Percentiles rank a stretch among this genome's conserved stretches.
These are phyloP conservation scores for Cercospora sp. DNA, from an alignment of 2,329 filamentous ascomycete genomes.

Conservation along the genomic window DNA sequence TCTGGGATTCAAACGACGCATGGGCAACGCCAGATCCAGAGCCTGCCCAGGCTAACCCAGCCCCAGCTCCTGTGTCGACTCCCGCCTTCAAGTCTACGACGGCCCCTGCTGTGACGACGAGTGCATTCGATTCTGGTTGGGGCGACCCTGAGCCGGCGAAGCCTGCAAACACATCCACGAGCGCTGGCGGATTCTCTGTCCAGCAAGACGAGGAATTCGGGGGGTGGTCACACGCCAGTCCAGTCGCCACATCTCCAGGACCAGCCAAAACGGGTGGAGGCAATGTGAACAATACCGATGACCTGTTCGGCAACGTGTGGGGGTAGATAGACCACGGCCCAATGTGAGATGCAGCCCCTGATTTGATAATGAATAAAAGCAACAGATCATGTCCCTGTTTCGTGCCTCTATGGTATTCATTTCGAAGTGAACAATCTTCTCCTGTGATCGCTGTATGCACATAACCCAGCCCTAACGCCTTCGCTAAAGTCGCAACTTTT, in stretches of 20 bases:
- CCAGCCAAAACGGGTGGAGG: slow-evolving; percentile 55
- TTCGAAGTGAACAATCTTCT: background rate
- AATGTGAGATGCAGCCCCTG: background rate
- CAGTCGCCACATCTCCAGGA: slow-evolving; percentile 45
- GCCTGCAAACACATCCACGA: slow-evolving; percentile 48
- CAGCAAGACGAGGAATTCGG: slow-evolving; percentile 93
- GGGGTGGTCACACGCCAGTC: slow-evolving; percentile 77
- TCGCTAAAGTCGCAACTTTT: background rate
- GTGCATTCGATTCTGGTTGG: slow-evolving; percentile 53
- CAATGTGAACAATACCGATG: slow-evolving; percentile 61
- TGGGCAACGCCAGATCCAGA: slow-evolving; percentile 68
- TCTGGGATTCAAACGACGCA: slow-evolving; percentile 80
- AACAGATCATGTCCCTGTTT: background rate
- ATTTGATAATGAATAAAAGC: background rate
- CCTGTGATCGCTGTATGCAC: background rate
- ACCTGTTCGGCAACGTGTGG: slow-evolving; percentile 96
- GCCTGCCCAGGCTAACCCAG: slow-evolving; percentile 40
- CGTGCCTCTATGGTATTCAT: background rate
- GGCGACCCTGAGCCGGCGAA: slow-evolving; percentile 62
- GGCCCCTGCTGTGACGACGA: slow-evolving; percentile 27
- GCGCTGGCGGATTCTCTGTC: slow-evolving; percentile 53
- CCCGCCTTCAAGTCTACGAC: slow-evolving; percentile 46
- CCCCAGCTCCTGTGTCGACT: slow-evolving; percentile 40
- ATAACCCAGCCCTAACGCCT: background rate
- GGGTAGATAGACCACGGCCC: slow-evolving; percentile 51